phyloP scores from a whole-genome alignment of 179 eudicot genomes.

The Carnegiea gigantea region DNA sequence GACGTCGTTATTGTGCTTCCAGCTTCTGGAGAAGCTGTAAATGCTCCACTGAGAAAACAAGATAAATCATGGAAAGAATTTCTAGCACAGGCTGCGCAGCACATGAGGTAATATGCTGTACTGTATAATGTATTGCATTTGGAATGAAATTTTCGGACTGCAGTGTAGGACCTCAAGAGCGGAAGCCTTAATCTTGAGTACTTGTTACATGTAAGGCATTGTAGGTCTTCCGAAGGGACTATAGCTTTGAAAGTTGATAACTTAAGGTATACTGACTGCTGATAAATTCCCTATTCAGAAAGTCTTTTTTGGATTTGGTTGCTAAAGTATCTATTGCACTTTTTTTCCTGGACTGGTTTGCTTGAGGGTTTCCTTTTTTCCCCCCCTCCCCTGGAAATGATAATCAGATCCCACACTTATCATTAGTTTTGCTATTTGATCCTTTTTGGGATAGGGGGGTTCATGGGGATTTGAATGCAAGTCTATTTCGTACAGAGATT shows the following conservation, averaged over 20 bases:
- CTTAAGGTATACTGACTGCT: not conserved
- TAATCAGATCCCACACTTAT: not conserved
- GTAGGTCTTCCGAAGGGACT: not conserved
- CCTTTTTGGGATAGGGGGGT: not conserved
- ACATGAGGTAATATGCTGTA: constrained; percentile 50
- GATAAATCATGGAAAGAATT: constrained; percentile 78
- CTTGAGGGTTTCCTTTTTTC: not conserved
- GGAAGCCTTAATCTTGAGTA: not conserved
- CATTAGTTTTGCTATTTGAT: not conserved
- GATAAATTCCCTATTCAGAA: not conserved
- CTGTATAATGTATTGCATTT: not conserved
- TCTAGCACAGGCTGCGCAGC: constrained; percentile 45
- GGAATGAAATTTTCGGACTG: not conserved
- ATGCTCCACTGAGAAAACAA: constrained; percentile 53
- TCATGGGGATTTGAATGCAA: not conserved
- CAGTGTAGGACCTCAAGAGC: too few species aligned
- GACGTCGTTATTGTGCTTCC: constrained; percentile 65
- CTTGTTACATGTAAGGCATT: not conserved
- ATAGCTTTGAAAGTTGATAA: not conserved
- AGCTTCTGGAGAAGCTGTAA: constrained; percentile 49
- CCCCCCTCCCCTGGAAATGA: too few species aligned
- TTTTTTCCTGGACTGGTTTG: not conserved
- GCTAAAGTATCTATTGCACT: not conserved
- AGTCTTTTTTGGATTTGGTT: not conserved
- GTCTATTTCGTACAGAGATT: not conserved